Evolutionary conservation across 441 rosid species (phyloP).

Genomic region (Populus hybrid): DNA sequence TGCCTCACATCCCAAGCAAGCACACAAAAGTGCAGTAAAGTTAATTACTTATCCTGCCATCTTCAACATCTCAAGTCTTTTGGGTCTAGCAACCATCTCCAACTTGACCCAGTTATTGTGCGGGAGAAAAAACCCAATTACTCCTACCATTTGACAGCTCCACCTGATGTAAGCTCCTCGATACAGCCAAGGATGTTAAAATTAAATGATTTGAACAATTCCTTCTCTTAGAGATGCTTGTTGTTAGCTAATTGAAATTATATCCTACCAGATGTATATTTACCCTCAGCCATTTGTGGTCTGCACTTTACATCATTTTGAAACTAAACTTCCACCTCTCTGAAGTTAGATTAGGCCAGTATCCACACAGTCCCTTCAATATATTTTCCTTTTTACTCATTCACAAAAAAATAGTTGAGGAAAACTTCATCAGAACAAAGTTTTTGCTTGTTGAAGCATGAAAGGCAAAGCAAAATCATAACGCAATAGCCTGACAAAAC

Average conservation of each 20-base stretch:
- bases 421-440: not conserved
- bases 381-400: not conserved
- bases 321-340: not conserved
- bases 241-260: not conserved
- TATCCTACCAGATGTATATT: not conserved
- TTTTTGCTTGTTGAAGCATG: not conserved
- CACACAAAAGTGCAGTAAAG: not conserved
- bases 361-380: not conserved
- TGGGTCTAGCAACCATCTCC: not conserved
- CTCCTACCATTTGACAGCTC: not conserved
- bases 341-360: not conserved
- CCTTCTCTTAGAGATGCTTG: not conserved
- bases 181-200: not conserved
- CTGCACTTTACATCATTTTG: not conserved
- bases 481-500: not conserved
- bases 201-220: not conserved
- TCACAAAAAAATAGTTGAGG: not conserved
- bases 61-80: not conserved
- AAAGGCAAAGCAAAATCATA: not conserved
- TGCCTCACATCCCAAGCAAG: not conserved
- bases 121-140: not conserved
- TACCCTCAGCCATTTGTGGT: not conserved
- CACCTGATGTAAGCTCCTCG: not conserved
- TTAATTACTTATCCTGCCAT: not conserved
- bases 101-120: not conserved